Evolutionary conservation across 495 filamentous ascomycete species (phyloP), one percentile per base, ranked within the genome.

Genomic region (Daldinia grandis): DNA sequence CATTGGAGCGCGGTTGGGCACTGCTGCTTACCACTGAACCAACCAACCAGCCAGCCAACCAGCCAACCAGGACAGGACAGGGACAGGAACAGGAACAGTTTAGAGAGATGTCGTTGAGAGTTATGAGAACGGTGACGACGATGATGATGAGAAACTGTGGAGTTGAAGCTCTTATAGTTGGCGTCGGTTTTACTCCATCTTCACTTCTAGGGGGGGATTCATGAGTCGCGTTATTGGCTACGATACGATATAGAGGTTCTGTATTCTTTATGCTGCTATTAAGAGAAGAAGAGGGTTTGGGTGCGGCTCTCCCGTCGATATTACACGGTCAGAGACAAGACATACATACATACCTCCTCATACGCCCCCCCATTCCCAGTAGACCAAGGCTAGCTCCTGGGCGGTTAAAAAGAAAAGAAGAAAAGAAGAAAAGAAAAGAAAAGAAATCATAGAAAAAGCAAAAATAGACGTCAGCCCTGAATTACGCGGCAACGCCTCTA

Each of bases 361-460:
- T n/a, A 19, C 42, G 42, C 15, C 42, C 17, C 42, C 8, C 33
- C 24, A 53, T 53, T 28, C 24, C 30, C 24, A 4, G 15, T 53
- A 53, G 24, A n/a, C 15, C 49, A 53, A 15, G 49, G 49, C 49
- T 47, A 17, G 42, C 42, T 17, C 40, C 42, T 24, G 42, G 42
- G n/a, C 7, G 42, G 42, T 27, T 2, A 27, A 37, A 37, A 37
- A 37, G 9, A 37, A 12, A 40, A 15, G 14, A 15, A 1, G 4
- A 9, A 4, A 33, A 33, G 12, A 12, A 14, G n/a, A n/a, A 38
- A 38, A 38, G 12, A 42, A 35, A 38, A 12, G 35, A 14, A 2
- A 24, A 24, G n/a, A n/a, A n/a, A n/a, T n/a, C n/a, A n/a, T n/a
- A 38, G 12, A 42, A 53, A 53, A 53, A 53, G 49, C 25, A 53